Base-by-base conservation (phyloP, 2,329 filamentous ascomycete species). In the Thermoascus crustaceus region DNA sequence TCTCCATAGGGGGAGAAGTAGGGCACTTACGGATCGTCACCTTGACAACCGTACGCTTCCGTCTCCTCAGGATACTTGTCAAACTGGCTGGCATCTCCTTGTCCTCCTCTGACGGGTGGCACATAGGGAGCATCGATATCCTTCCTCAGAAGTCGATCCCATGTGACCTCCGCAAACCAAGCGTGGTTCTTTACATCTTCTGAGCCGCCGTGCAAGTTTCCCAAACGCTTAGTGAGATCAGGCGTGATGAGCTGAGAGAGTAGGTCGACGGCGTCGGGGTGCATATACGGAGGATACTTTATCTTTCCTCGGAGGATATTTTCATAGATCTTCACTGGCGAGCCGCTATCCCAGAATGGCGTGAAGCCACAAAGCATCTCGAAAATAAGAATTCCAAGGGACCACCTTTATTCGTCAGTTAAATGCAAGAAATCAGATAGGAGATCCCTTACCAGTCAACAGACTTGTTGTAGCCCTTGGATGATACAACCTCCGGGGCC, bases 351-450 rank as follows among this genome's bases (percentile, higher is more conserved):
- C 89, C 91, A 98, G 70, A 98, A 98, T 4, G 91, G 91, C 4
- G 91, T 98, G 65, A 95, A 98, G 18, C 91, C 91, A 58, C 91
- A 96, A 23, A 98, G 76, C 91, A 98, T 98, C 72, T 98, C 91
- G 62, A 95, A 98, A 61, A 98, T 96, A 50, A 98, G 70, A 57
- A 98, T 96, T 30, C 91, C 91, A 39, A 98, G 73, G 35, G 89
- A 96, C 91, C 91, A 98, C 88, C 88, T 95, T 47, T 7, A 39
- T 16, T 21, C 10, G 32, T 23, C 10, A 35, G 39, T 47, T 36
- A n/a, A n/a, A n/a, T n/a, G n/a, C n/a, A n/a, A n/a, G n/a, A n/a
- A n/a, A n/a, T n/a, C n/a, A n/a, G n/a, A n/a, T 22, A 11, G 9
- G 37, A 25, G 29, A 36, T 27, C 4, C 67, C 84, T 68, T 68